Evolutionary conservation across 2,329 filamentous ascomycete genomes (phyloP), one percentile per base, ranked within the genome.

Genomic region (Aspergillus flavus): DNA sequence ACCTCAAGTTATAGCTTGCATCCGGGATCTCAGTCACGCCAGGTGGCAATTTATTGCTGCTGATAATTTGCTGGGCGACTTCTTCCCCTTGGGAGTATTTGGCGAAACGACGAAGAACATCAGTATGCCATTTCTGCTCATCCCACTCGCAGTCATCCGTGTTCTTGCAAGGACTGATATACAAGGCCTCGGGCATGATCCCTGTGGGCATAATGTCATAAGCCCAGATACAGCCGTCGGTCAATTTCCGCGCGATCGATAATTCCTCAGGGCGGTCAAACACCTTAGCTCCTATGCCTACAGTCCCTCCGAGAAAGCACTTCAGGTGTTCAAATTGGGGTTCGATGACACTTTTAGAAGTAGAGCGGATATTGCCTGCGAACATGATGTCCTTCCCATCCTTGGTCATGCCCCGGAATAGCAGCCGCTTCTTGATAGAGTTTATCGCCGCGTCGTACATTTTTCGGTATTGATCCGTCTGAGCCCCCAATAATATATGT

Each of bases 231-330:
- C 87, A 89, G 2, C 84, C 85, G 59, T 89, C 83, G 0, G 85
- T 84, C 53, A 89, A 75, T 68, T 86, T 84, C 34, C 81, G 80
- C 6, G 85, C 87, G 54, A 87, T 83, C 1, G 78, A 75, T 55
- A 89, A 76, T 65, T 89, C 86, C n/a, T 81, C 78, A 1, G 81
- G 73, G 10, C 83, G 80, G 23, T 82, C 74, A 71, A 88, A 88
- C 0, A 89, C 73, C 68, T 84, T 85, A 6, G 86, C 84, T 11
- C 85, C 87, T 0, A 89, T 76, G 0, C 83, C 86, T 56, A 87
- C 85, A 80, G 87, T 89, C 59, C 86, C 87, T 28, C 87, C 87
- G 3, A 85, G 79, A 72, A 86, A 89, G 73, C 87, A 89, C 30
- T 81, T 83, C 12, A 89, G 79, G 71, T 89, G 87, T 62, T 87